These are phyloP conservation scores for Arabidopsis thaliana DNA, from an alignment of 345 rosid genomes.

Conservation along the genomic window TAIR10.1 NC_003074.8:538501-539000, in stretches of 20 bases:
- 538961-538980: too few species aligned
- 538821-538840: too few species aligned
- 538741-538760: constrained; percentile 10
- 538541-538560: constrained; percentile 39
- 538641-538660: background rate
- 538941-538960: too few species aligned
- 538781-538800: too few species aligned
- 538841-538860: too few species aligned
- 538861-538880: too few species aligned
- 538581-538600: constrained; percentile 2
- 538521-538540: constrained; percentile 27
- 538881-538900: too few species aligned
- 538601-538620: background rate
- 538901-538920: too few species aligned
- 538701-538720: background rate
- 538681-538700: background rate
- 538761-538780: background rate
- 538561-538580: background rate
- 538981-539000: too few species aligned
- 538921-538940: too few species aligned
- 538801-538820: too few species aligned
- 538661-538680: background rate
- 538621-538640: background rate
- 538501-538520: constrained; percentile 44
- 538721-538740: background rate